Base-by-base conservation (phyloP, 768 basidiomycete genomes). In the Termitomyces sp. region DNA sequence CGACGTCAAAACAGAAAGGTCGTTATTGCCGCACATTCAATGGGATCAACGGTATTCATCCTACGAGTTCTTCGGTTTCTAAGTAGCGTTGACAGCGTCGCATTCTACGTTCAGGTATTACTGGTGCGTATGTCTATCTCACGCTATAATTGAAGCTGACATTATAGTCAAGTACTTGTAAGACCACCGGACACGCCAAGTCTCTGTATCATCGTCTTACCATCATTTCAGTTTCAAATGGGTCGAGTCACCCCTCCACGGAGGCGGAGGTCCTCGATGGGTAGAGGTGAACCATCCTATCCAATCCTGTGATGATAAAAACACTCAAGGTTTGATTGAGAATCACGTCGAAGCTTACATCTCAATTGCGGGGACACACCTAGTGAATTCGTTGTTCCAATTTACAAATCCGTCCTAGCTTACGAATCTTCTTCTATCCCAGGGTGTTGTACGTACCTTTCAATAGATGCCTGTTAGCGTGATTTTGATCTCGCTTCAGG, bases 231-330 rank as follows among this genome's bases (percentile, higher is more conserved):
- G 94, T 68, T 81, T 95, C 66, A 96, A 97, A 75, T 99, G 96
- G 96, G 95, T 96, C 0, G 96, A 98, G 72, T 90, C 92, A 1
- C 86, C 87, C 9, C 73, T 79, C 43, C 85, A 88, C 61, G 94
- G 94, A 8, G 79, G 80, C 2, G 96, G 94, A 14, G 96, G 95
- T 2, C 73, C 84, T 7, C 74, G 82, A 27, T 98, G 96, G 96
- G 94, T 96, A 13, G 95, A 98, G 78, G 92, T 92, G 59, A 72
- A 57, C 34, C 26, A 16, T 4, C 31, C 20, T 22, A 36, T 20
- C 18, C 32, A n/a, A 34, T 20, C 27, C 47, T 27, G 42, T 47
- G 42, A 13, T 37, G 31, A 42, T 2, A 13, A 43, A 32, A 43
- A 36, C 0, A 48, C 59, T 22, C 16, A 56, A 50, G 55, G 5